phyloP scores from a whole-genome alignment of 2,329 filamentous ascomycete genomes.

The Dothideomycetidae sp. region DNA sequence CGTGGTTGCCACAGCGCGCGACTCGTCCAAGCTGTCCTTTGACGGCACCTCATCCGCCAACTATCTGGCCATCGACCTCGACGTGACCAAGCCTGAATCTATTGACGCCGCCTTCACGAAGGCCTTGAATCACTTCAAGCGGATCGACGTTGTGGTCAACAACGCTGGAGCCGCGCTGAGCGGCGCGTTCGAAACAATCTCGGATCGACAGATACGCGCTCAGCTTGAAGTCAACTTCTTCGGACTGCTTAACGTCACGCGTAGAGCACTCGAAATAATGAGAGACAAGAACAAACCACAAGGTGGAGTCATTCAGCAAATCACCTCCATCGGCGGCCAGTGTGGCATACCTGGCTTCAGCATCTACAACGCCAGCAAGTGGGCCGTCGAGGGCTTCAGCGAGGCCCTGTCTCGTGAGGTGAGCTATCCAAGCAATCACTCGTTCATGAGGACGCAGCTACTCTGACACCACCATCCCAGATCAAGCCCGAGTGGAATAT shows the following conservation, averaged over 20 bases:
- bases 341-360: conserved; percentile 28
- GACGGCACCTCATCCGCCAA: conserved; percentile 31
- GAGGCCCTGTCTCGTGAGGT: conserved; percentile 22
- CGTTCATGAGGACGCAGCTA: background rate
- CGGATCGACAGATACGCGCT: conserved; percentile 33
- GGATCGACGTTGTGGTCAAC: conserved; percentile 46
- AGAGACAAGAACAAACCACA: conserved; percentile 28
- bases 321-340: conserved; percentile 41
- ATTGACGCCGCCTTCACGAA: conserved; percentile 33
- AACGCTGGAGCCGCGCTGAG: conserved; percentile 45
- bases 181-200: conserved; percentile 39
- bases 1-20: conserved; percentile 34
- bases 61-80: conserved; percentile 36
- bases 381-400: conserved; percentile 36
- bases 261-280: conserved; percentile 30
- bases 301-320: conserved; percentile 41
- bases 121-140: conserved; percentile 37
- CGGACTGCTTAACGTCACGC: conserved; percentile 41
- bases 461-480: conserved; percentile 21
- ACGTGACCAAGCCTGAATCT: conserved; percentile 35
- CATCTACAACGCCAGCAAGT: conserved; percentile 31
- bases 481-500: conserved; percentile 35
- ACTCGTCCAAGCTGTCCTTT: conserved; percentile 29
- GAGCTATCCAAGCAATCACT: background rate
- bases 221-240: conserved; percentile 48